These are phyloP conservation scores for Rhodotorula sp. DNA, from an alignment of 1,284 basidiomycete genomes.

Conservation along the genomic window DNA sequence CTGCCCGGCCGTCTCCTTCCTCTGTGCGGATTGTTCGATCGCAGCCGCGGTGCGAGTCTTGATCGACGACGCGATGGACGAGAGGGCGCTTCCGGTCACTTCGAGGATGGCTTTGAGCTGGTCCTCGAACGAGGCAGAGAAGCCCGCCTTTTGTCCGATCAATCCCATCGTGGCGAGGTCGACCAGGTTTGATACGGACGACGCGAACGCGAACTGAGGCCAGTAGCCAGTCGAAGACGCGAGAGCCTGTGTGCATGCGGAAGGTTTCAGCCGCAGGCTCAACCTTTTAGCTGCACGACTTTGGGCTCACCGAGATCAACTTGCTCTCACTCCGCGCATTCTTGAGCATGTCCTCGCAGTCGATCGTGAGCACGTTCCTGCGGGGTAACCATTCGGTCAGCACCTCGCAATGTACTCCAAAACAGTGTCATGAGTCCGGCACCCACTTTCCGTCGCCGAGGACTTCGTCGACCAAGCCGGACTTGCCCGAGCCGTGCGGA, in stretches of 20 bases:
- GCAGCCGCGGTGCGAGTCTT: conserved; percentile 7
- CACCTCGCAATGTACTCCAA: background rate
- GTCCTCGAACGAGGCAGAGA: conserved; percentile 77
- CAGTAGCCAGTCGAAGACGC: conserved; percentile 59
- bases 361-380: conserved; percentile 72
- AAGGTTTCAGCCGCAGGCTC: background rate
- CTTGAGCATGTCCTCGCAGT: conserved; percentile 74
- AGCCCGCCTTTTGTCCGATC: conserved; percentile 93
- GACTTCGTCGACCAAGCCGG: conserved; percentile 64
- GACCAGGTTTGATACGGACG: conserved; percentile 75
- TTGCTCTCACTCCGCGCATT: conserved; percentile 66
- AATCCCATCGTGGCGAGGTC: conserved; percentile 90
- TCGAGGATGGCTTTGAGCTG: conserved; percentile 85
- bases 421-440: no score
- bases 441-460: conserved; percentile 31
- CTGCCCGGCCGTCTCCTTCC: conserved; percentile 20
- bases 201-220: conserved; percentile 73
- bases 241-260: conserved; percentile 11
- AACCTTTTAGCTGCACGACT: no score
- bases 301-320: conserved; percentile 56
- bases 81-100: conserved; percentile 71
- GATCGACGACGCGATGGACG: conserved; percentile 36
- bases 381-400: conserved; percentile 4
- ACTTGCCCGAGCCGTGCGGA: conserved; percentile 88
- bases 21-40: conserved; percentile 3